These are phyloP conservation scores for Penicillium paradoxum DNA, from an alignment of 495 filamentous ascomycete genomes.

Conservation along the genomic window DNA sequence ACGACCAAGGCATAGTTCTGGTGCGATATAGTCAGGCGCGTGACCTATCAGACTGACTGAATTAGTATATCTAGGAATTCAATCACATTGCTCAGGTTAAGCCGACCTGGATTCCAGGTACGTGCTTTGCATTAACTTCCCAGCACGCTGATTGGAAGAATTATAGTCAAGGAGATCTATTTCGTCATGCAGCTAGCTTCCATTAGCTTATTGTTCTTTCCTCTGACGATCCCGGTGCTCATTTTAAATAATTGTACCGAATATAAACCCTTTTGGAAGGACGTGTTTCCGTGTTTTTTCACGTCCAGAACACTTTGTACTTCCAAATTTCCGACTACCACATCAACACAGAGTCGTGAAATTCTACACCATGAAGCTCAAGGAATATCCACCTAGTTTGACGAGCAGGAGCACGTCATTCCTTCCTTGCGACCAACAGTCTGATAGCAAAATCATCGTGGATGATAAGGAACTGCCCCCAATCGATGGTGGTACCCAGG, in stretches of 20 bases:
- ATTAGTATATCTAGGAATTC: conserved; percentile 11
- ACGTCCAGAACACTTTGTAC: neutral
- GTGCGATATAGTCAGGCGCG: neutral
- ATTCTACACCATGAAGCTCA: neutral
- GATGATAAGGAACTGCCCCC: conserved; percentile 37
- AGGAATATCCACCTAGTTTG: conserved; percentile 8
- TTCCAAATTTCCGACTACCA: neutral
- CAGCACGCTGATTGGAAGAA: neutral
- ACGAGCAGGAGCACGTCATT: neutral
- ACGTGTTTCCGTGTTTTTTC: neutral
- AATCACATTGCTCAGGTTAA: conserved; percentile 12
- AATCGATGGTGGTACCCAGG: conserved; percentile 55
- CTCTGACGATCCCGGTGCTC: neutral
- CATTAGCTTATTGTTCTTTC: conserved; percentile 4
- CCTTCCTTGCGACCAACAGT: conserved; percentile 2
- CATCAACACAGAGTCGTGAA: neutral
- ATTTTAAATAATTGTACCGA: neutral
- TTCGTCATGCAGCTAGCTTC: conserved; percentile 11
- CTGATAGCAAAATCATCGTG: neutral
- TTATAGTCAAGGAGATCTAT: conserved; percentile 2
- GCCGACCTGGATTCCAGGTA: conserved; percentile 13
- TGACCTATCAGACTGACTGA: neutral
- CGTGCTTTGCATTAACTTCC: conserved; percentile 3
- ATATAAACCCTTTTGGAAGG: neutral
- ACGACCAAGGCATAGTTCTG: neutral